Conservation (phyloP, 2,329 filamentous ascomycete genomes). For the Cercospora canescens region DNA sequence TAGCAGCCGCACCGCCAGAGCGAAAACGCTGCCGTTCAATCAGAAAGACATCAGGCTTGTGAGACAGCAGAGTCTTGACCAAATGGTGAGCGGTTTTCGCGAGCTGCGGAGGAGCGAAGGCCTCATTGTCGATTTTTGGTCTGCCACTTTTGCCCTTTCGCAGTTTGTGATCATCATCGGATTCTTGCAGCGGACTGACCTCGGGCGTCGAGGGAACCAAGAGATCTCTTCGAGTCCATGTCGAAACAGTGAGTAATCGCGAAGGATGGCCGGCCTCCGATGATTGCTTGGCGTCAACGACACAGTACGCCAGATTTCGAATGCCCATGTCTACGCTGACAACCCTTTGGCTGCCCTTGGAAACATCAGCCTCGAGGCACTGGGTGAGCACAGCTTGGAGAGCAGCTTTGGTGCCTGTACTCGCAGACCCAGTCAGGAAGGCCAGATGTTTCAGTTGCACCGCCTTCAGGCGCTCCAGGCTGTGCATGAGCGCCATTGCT, state of each 20-base stretch:
- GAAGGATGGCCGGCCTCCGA: not conserved
- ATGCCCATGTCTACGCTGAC: slow-evolving; percentile 85
- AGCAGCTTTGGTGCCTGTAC: slow-evolving; percentile 59
- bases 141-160: not conserved
- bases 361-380: not conserved
- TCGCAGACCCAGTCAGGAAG: slow-evolving; percentile 59
- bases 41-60: slow-evolving; percentile 66
- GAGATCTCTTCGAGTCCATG: slow-evolving; percentile 41
- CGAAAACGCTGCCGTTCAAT: slow-evolving; percentile 69
- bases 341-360: slow-evolving; percentile 46
- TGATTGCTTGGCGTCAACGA: slow-evolving; percentile 37
- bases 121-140: slow-evolving; percentile 11
- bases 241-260: slow-evolving; percentile 30
- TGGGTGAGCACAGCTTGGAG: slow-evolving; percentile 41
- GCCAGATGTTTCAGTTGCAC: slow-evolving; percentile 60
- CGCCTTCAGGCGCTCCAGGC: slow-evolving; percentile 45
- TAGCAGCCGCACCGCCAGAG: slow-evolving; percentile 61
- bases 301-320: slow-evolving; percentile 74
- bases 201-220: slow-evolving; percentile 8
- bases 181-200: not conserved
- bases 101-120: slow-evolving; percentile 51
- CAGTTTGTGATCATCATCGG: not conserved
- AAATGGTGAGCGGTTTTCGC: slow-evolving; percentile 58
- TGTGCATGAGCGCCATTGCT: slow-evolving; percentile 6
- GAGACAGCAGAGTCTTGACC: slow-evolving; percentile 50